phyloP scores from a whole-genome alignment of 163 green algal species.

The Coccomyxa subellipsoidea region DNA sequence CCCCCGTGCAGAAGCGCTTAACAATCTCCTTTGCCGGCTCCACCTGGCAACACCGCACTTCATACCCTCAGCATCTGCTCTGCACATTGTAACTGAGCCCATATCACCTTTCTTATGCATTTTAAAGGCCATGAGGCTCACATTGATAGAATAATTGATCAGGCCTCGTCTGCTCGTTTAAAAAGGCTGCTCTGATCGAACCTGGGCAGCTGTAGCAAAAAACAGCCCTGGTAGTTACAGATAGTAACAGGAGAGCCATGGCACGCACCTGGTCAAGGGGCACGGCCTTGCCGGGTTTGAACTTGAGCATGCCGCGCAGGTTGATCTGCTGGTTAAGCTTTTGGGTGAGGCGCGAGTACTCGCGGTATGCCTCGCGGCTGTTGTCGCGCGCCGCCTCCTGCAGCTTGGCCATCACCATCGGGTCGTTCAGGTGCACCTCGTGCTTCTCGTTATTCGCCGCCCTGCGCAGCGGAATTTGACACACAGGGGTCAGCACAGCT shows the following conservation, averaged over 20 bases:
- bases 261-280: conserved; percentile 59
- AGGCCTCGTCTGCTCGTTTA: not conserved
- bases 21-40: conserved; percentile 87
- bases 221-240: not conserved
- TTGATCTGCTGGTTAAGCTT: conserved; percentile 68
- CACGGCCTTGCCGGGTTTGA: conserved; percentile 44
- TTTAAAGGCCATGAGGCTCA: too few species aligned
- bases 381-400: conserved; percentile 60
- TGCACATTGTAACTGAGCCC: too few species aligned
- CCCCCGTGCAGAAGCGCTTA: conserved; percentile 95
- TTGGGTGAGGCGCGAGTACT: conserved; percentile 87
- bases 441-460: conserved; percentile 22
- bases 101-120: too few species aligned
- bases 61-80: too few species aligned
- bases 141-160: not conserved
- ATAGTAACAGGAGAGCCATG: not conserved
- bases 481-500: not conserved
- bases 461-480: not conserved
- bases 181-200: not conserved
- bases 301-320: conserved; percentile 89
- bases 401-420: conserved; percentile 83
- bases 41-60: not conserved
- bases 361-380: conserved; percentile 66
- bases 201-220: not conserved
- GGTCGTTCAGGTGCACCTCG: conserved; percentile 94